Evolutionary conservation across 306 rosid species (phyloP).

Genomic region (Luffa aegyptiaca): DNA sequence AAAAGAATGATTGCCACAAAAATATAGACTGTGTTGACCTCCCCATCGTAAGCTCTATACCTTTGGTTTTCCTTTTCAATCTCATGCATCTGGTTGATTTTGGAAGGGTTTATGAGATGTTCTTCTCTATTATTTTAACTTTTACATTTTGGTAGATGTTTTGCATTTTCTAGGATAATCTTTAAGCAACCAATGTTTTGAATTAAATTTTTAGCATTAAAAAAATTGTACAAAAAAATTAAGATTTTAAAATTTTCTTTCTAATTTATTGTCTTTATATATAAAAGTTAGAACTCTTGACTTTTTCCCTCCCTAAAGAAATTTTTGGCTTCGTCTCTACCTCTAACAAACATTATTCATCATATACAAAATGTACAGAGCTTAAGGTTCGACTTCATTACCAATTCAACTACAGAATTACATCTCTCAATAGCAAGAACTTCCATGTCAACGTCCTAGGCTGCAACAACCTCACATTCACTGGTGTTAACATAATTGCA

Average conservation of each 20-base stretch:
- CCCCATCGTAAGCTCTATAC: conserved; percentile 15
- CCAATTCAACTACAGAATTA: conserved; percentile 17
- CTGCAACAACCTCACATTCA: conserved; percentile 24
- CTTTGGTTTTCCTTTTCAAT: conserved; percentile 3
- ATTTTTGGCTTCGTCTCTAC: too few relatives aligned
- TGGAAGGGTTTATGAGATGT: background rate
- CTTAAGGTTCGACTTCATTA: conserved; percentile 24
- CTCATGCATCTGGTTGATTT: background rate
- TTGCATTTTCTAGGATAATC: too few relatives aligned
- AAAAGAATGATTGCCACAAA: conserved; percentile 14
- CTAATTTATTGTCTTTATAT: too few relatives aligned
- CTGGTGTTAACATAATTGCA: conserved; percentile 13
- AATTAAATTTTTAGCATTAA: too few relatives aligned
- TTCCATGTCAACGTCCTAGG: conserved; percentile 25
- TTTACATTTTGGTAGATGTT: too few relatives aligned
- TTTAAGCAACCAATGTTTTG: too few relatives aligned
- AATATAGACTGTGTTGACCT: background rate
- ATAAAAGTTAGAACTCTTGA: too few relatives aligned
- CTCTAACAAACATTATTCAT: background rate
- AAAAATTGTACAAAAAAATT: too few relatives aligned
- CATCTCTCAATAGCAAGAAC: conserved; percentile 21
- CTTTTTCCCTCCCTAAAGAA: background rate
- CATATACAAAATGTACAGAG: conserved; percentile 10
- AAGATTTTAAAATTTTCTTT: too few relatives aligned
- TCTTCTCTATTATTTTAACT: background rate